These are phyloP conservation scores for Teratosphaeria pseudoeucalypti DNA, from an alignment of 2,329 filamentous ascomycete species.

Conservation along the genomic window DNA sequence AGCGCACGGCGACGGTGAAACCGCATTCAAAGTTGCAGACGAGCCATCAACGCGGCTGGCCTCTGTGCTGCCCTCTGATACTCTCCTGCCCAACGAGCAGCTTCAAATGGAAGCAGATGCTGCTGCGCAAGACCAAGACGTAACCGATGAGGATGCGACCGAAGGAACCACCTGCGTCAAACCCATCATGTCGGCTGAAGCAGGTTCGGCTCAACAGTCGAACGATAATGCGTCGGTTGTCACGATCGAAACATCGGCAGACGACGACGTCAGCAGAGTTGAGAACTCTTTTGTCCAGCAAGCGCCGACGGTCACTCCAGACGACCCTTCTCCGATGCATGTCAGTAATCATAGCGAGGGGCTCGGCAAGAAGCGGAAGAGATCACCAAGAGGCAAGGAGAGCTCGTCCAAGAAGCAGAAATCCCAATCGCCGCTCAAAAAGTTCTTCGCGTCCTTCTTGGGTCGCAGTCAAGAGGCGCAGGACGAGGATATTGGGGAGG, in stretches of 20 bases:
- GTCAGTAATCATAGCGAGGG: slow-evolving; percentile 5
- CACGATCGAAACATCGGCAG: slow-evolving; percentile 1
- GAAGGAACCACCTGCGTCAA: background rate
- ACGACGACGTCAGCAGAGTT: slow-evolving; percentile 23
- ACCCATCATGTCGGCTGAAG: background rate
- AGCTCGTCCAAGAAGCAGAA: slow-evolving; percentile 19
- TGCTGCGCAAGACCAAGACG: background rate
- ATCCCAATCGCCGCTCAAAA: slow-evolving; percentile 19
- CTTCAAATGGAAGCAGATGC: slow-evolving; percentile 2
- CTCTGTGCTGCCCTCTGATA: slow-evolving; percentile 1
- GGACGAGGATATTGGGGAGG: slow-evolving; percentile 28
- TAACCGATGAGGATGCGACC: background rate
- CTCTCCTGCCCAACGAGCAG: background rate
- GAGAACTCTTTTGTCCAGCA: slow-evolving; percentile 27
- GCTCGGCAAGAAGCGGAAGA: slow-evolving; percentile 19
- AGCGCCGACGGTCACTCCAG: background rate
- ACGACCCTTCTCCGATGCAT: background rate
- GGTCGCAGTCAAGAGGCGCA: slow-evolving; percentile 15
- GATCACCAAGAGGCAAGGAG: slow-evolving; percentile 4
- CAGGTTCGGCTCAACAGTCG: background rate
- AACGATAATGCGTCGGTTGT: background rate
- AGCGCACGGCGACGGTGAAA: background rate
- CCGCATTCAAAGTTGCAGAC: background rate
- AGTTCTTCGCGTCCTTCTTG: slow-evolving; percentile 14
- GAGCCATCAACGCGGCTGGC: background rate